Base-by-base conservation (phyloP, 2,329 filamentous ascomycete genomes). In the Cercospora canescens region DNA sequence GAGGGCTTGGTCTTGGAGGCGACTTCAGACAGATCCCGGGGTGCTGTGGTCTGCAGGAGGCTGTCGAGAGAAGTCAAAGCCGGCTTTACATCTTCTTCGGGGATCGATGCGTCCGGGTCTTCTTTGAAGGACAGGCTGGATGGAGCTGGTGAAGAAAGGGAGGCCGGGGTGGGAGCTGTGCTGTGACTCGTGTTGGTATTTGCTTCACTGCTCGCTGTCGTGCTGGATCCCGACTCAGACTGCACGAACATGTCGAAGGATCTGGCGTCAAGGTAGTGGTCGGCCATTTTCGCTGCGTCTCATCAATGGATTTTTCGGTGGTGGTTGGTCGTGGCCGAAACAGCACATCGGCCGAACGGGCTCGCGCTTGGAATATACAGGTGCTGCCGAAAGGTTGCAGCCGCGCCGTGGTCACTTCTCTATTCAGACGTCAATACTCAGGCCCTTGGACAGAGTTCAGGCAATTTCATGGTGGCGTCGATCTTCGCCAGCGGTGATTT, bases 131-230 rank as follows among this genome's bases (percentile, higher is more conserved):
- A 26, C 28, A 34, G 26, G 26, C 26, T 41, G 45, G 21, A 34
- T 11, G 12, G 28, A 24, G n/a, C 45, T 24, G 60, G 60, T 14
- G 60, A 62, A 32, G 60, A 62, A 35, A 55, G 52, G 6, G 60
- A 62, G 26, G 48, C 50, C 52, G 60, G 60, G 21, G 60, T 62
- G 9, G 60, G 45, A 37, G 48, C 60, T 41, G 60, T 62, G 50
- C 60, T 62, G 48, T 39, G 35, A 41, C 60, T 62, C 12, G 60
- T 55, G 60, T 55, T 62, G 32, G 41, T 62, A 37, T 62, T 39
- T 12, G 60, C 48, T 39, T 24, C 55, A 52, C 41, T 61, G 59
- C 60, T 62, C 37, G 30, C 60, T 30, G 60, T 41, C 11, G 60
- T 39, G 60, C 60, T 62, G 14, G 48, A 24, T 28, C 39, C 48